Evolutionary conservation across 2,329 filamentous ascomycete species (phyloP).

Genomic region (Paracoccidioides brasiliensis): DNA sequence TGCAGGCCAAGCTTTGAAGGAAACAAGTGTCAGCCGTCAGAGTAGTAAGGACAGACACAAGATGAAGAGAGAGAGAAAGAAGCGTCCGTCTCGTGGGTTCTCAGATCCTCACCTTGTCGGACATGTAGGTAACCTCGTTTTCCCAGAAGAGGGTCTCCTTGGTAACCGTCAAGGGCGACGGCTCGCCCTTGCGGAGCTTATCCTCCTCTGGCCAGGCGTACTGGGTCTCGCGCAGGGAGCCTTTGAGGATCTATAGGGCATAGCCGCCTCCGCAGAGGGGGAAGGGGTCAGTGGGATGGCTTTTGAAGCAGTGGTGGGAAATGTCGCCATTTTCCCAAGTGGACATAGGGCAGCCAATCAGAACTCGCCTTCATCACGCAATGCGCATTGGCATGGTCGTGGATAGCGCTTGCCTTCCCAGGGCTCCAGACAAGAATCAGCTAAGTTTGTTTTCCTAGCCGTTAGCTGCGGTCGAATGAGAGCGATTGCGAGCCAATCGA

Average conservation of each 20-base stretch:
- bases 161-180: constrained; percentile 47
- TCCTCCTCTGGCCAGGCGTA: constrained; percentile 55
- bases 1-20: constrained; percentile 59
- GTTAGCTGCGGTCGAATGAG: not conserved
- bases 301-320: too few species aligned
- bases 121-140: constrained; percentile 79
- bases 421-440: constrained; percentile 83
- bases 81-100: not conserved
- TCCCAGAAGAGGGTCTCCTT: constrained; percentile 54
- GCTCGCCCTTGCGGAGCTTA: constrained; percentile 32
- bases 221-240: constrained; percentile 65
- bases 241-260: constrained; percentile 51
- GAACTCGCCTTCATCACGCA: constrained; percentile 63
- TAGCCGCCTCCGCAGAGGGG: too few species aligned
- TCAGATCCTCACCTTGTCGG: constrained; percentile 44
- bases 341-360: not conserved
- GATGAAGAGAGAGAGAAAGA: not conserved
- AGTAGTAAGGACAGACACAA: too few species aligned
- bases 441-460: constrained; percentile 32
- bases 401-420: constrained; percentile 68
- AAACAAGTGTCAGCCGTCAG: not conserved
- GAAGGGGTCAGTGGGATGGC: not conserved
- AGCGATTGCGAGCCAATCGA: not conserved
- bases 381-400: constrained; percentile 80
- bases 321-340: not conserved